Evolutionary conservation across 371 early-diverging fungal genomes (phyloP), one percentile per base, ranked within the genome.

Genomic region (Syncephalastrum sp.): DNA sequence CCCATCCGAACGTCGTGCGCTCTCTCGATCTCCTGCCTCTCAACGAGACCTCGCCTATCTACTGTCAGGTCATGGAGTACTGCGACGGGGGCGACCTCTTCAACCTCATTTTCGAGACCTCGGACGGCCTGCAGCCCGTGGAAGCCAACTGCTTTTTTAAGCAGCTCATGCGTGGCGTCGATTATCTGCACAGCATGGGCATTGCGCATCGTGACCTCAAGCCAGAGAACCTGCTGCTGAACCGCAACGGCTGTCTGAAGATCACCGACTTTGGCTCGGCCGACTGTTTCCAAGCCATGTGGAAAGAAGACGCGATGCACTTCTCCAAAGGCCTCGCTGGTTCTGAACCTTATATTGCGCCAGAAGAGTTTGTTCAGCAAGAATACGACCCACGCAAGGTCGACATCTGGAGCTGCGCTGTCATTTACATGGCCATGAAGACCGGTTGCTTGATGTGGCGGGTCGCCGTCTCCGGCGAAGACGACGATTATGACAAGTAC

Each of bases 211-310:
- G 90, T 50, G 83, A 84, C 56, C 57, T 93, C 50, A 91, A 92
- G 57, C 94, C 94, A n/a, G 91, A 94, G 50, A 91, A 93, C 57
- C 57, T 91, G 56, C 71, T 97, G 1, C 63, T 97, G 21, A 60
- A 62, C 33, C 53, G 53, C 25, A 48, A 50, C 7, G 62, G 69
- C 5, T 27, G 91, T 86, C 63, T 94, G 46, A 91, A 92, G 68
- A 85, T 97, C 27, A 83, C 92, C 13, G 97, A 97, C 68, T 97
- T 97, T 81, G 97, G 97, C 1, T 82, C 95, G 43, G 86, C 94
- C 13, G 75, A 75, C 24, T 79, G 79, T 41, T 79, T 81, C 57
- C 68, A 74, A 27, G 80, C 76, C 48, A 73, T 43, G 72, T 57
- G 24, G 45, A 61, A 27, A 60, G 52, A 2, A 46, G 55, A 42